Percentiles rank a stretch among this genome's conserved stretches.
phyloP scores from a whole-genome alignment of 306 rosid species.

The Calophaca sinica region DNA sequence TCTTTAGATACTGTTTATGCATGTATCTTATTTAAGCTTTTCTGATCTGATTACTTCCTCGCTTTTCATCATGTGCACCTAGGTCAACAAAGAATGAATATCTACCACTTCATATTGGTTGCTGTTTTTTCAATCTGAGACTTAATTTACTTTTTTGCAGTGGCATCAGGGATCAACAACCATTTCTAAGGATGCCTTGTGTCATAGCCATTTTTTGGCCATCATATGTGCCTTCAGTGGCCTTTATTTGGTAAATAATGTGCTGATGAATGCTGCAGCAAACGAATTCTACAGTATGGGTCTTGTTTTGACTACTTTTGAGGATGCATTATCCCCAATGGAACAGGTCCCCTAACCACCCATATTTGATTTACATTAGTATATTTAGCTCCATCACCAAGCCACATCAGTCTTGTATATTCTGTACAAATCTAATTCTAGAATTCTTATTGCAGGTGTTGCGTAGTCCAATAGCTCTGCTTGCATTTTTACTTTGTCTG shows the following conservation, averaged over 20 bases:
- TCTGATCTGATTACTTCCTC: conserved; percentile 15
- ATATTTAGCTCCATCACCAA: conserved; percentile 21
- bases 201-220: conserved; percentile 81
- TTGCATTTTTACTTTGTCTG: conserved; percentile 66
- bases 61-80: conserved; percentile 15
- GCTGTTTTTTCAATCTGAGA: conserved; percentile 48
- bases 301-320: conserved; percentile 72
- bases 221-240: conserved; percentile 78
- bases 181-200: conserved; percentile 69
- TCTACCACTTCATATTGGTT: conserved; percentile 20
- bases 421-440: conserved; percentile 39
- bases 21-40: conserved; percentile 5
- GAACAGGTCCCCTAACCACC: conserved; percentile 73
- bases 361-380: conserved; percentile 24
- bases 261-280: conserved; percentile 74
- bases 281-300: conserved; percentile 72
- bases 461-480: conserved; percentile 67
- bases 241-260: conserved; percentile 74
- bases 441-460: conserved; percentile 64
- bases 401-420: conserved; percentile 22
- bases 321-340: conserved; percentile 71
- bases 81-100: background rate
- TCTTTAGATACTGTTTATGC: conserved; percentile 13
- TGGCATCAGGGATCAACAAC: conserved; percentile 67
- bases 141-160: conserved; percentile 44